Conservation (phyloP, 495 filamentous ascomycete species). For the Elasticomyces elasticus region DNA sequence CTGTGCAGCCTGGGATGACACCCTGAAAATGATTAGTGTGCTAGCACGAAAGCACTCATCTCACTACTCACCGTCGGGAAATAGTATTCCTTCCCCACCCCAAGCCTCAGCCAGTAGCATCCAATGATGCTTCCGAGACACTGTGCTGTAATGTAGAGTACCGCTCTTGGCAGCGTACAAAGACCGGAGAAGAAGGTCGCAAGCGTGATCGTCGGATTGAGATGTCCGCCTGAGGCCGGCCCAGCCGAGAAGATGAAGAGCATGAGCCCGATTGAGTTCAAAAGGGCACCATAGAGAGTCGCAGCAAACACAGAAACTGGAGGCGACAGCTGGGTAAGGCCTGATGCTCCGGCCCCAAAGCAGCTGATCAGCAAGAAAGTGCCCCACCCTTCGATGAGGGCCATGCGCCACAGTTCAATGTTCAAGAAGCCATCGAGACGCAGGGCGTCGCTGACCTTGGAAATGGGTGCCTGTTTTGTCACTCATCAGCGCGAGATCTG, state of each 20-base stretch:
- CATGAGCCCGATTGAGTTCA: slow-evolving; percentile 13
- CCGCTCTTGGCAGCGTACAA: slow-evolving; percentile 9
- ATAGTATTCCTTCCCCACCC: slow-evolving; percentile 8
- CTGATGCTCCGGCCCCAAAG: slow-evolving; percentile 6
- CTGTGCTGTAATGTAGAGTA: slow-evolving; percentile 17
- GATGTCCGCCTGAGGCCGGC: slow-evolving; percentile 18
- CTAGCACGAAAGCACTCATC: background rate
- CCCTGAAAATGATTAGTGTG: background rate
- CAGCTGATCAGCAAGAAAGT: slow-evolving; percentile 10
- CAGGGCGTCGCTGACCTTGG: slow-evolving; percentile 1
- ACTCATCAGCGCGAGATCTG: background rate
- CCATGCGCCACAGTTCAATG: slow-evolving; percentile 13
- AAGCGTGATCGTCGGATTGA: slow-evolving; percentile 20
- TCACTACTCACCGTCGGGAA: slow-evolving; percentile 1
- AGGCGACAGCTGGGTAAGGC: background rate
- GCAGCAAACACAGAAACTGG: slow-evolving; percentile 1
- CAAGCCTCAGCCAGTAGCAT: slow-evolving; percentile 9
- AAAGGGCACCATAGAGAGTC: slow-evolving; percentile 8
- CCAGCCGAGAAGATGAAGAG: slow-evolving; percentile 17
- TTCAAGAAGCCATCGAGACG: slow-evolving; percentile 10
- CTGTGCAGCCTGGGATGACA: slow-evolving; percentile 15
- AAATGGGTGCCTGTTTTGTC: slow-evolving; percentile 5
- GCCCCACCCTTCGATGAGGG: slow-evolving; percentile 17
- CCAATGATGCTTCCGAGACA: slow-evolving; percentile 13
- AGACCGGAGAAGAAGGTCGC: slow-evolving; percentile 19